Evolutionary conservation across 257 asterid genomes (phyloP).

Genomic region (Buddleja alternifolia): DNA sequence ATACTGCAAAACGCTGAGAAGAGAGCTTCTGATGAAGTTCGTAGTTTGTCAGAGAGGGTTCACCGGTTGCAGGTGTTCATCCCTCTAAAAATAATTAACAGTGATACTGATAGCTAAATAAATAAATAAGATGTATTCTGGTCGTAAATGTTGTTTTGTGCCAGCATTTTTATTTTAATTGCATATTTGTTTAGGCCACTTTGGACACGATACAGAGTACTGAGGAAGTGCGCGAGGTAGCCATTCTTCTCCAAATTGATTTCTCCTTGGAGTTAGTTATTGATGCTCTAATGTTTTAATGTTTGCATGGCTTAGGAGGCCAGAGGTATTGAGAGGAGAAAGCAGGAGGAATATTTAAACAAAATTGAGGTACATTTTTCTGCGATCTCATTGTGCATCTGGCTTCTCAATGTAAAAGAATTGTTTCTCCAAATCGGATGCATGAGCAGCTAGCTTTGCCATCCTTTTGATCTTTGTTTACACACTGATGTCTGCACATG

Average conservation of each 20-base stretch:
- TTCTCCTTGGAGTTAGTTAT: conserved; percentile 7
- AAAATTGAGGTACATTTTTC: conserved; percentile 66
- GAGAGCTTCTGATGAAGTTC: conserved; percentile 90
- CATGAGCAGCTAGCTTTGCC: neutral
- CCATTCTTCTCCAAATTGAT: conserved; percentile 12
- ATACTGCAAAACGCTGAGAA: conserved; percentile 74
- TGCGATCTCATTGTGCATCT: conserved; percentile 16
- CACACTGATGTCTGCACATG: neutral
- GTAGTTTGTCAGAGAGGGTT: conserved; percentile 82
- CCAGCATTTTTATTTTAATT: conserved; percentile 4
- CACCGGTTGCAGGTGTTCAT: conserved; percentile 73
- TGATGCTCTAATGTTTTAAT: conserved; percentile 7
- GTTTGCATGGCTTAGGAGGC: conserved; percentile 62
- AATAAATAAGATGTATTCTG: neutral
- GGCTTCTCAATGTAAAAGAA: conserved; percentile 10
- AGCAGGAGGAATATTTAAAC: conserved; percentile 65
- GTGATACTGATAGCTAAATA: conserved; percentile 9
- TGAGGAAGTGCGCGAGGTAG: conserved; percentile 86
- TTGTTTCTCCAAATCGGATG: neutral
- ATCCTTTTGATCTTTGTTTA: neutral
- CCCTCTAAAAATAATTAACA: neutral
- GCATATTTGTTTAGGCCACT: conserved; percentile 61
- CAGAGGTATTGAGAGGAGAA: conserved; percentile 72
- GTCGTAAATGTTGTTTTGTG: neutral
- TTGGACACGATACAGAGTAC: conserved; percentile 85